Evolutionary conservation across 805 yeast genomes (phyloP).

Genomic region (Kodamaea nitidulidarum): DNA sequence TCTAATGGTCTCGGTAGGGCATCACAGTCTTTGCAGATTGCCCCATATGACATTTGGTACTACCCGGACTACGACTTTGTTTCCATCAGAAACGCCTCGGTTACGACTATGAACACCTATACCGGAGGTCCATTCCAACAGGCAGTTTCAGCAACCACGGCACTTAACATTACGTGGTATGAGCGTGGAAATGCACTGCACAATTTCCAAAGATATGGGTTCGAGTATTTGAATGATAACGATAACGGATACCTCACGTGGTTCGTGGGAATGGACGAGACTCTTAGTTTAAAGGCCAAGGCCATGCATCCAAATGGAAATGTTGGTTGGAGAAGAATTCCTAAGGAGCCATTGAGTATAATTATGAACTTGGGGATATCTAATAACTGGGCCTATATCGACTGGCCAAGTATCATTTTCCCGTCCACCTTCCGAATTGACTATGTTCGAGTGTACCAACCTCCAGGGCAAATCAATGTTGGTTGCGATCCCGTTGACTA

Average conservation of each 20-base stretch:
- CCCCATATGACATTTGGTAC: slow-evolving; percentile 44
- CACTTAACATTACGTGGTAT: slow-evolving; percentile 36
- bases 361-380: slow-evolving; percentile 40
- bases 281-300: slow-evolving; percentile 27
- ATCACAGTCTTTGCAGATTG: slow-evolving; percentile 40
- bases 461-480: slow-evolving; percentile 21
- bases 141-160: slow-evolving; percentile 35
- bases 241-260: slow-evolving; percentile 32
- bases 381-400: slow-evolving; percentile 38
- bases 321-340: slow-evolving; percentile 32
- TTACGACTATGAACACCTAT: slow-evolving; percentile 35
- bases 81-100: slow-evolving; percentile 21
- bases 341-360: slow-evolving; percentile 38
- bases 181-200: slow-evolving; percentile 16
- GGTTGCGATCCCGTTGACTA: slow-evolving; percentile 37
- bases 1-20: slow-evolving; percentile 18
- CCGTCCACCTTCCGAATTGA: slow-evolving; percentile 37
- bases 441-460: slow-evolving; percentile 40
- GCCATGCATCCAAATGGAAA: slow-evolving; percentile 39
- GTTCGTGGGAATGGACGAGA: slow-evolving; percentile 26
- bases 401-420: slow-evolving; percentile 31
- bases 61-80: slow-evolving; percentile 37
- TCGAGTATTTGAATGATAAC: slow-evolving; percentile 30
- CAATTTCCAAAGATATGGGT: slow-evolving; percentile 32
- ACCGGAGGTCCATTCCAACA: slow-evolving; percentile 39